Conservation (phyloP, 2,329 filamentous ascomycete species). For the Penicillium decumbens region DNA sequence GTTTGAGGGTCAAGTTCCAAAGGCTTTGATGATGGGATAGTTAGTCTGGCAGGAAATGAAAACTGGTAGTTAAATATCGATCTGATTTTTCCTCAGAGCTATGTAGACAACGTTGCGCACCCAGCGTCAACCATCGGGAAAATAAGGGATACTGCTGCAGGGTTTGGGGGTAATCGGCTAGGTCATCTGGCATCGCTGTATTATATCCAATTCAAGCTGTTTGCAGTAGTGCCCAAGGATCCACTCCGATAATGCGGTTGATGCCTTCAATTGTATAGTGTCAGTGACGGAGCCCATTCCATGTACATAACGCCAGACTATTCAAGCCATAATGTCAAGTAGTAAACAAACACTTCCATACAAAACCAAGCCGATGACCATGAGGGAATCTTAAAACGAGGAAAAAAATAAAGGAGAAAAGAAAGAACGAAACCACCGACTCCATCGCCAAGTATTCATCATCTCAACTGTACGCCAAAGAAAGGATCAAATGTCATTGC, state of each 20-base stretch:
- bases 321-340: constrained; percentile 1
- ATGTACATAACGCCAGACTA: constrained; percentile 5
- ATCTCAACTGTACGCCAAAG: constrained; percentile 9
- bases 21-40: background rate
- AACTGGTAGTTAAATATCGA: background rate
- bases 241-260: constrained; percentile 5
- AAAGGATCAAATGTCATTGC: constrained; percentile 6
- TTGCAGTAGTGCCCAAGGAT: constrained; percentile 10
- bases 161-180: constrained; percentile 6
- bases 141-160: constrained; percentile 11
- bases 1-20: background rate
- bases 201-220: constrained; percentile 6
- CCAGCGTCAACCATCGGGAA: constrained; percentile 9
- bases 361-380: constrained; percentile 12
- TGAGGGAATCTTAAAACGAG: constrained; percentile 17
- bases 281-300: background rate
- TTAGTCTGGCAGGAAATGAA: background rate
- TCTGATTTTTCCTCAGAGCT: background rate
- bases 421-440: constrained; percentile 4
- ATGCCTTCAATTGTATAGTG: constrained; percentile 5
- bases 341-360: constrained; percentile 11
- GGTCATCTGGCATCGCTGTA: constrained; percentile 4
- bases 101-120: background rate
- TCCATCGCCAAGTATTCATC: constrained; percentile 9
- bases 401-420: no score